phyloP scores from a whole-genome alignment of 345 rosid genomes.

The rapeseed (Brassica napus) region DNA sequence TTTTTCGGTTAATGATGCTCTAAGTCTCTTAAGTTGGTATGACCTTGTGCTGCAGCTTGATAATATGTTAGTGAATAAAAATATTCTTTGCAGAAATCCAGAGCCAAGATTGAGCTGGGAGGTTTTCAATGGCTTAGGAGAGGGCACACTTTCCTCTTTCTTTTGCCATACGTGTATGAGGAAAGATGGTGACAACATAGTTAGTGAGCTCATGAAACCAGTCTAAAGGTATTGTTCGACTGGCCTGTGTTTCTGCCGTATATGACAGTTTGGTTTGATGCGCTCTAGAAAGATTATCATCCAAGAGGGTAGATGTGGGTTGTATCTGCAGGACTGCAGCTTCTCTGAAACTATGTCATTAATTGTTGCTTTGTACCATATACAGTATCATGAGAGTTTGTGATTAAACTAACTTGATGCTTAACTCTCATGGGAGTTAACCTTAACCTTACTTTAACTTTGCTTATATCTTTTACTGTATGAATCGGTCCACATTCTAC shows the following conservation, averaged over 20 bases:
- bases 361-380: background rate
- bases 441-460: background rate
- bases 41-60: slow-evolving; percentile 7
- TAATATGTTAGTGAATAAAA: slow-evolving; percentile 8
- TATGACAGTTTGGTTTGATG: too few relatives aligned
- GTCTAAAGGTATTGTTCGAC: too few relatives aligned
- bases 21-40: background rate
- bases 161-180: background rate
- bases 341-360: background rate
- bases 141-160: background rate
- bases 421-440: background rate
- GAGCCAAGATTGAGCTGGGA: slow-evolving; percentile 24
- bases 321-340: background rate
- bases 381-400: background rate
- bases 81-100: slow-evolving; percentile 33
- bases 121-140: background rate
- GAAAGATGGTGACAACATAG: background rate
- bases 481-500: background rate
- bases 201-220: slow-evolving; percentile 3
- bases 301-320: background rate
- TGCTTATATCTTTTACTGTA: background rate
- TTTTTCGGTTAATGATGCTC: too few relatives aligned
- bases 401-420: background rate
- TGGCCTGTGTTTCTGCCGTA: too few relatives aligned
- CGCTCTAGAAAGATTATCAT: background rate